Base-by-base conservation (phyloP, 495 filamentous ascomycete genomes). In the Achaetomiella virescens region DNA sequence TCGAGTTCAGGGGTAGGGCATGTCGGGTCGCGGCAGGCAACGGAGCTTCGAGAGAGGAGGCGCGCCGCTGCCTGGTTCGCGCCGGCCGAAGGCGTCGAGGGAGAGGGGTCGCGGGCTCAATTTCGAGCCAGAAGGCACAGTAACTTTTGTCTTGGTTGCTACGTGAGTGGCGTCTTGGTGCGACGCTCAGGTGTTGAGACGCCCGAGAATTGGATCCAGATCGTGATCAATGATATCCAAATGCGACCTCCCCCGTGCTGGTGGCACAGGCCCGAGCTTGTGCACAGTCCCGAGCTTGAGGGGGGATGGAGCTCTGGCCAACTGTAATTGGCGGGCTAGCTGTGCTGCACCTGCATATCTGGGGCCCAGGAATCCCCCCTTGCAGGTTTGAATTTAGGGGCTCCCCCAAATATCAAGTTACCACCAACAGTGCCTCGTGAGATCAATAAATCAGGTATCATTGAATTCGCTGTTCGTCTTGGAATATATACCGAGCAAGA, bases 1-100 rank as follows among this genome's bases (percentile, higher is more conserved):
- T n/a, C 25, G 22, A 33, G 37, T 55, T 55, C 53, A 42, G 27
- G 55, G 38, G 54, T 8, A 54, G 49, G 41, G 54, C 63, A 68
- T 65, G 55, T 65, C 62, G 64, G 58, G 59, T 35, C 27, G 52
- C 50, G 29, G 40, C 56, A 27, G 50, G 57, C 57, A 54, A 45
- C 57, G 31, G 41, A 35, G 27, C 36, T 12, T 47, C 10, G 17
- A 22, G 27, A 4, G 5, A 31, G 9, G 9, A 36, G 51, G 21
- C 33, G 42, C 35, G 52, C 52, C 52, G 52, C 52, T 54, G 52
- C 52, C 52, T 15, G 33, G 42, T 37, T 47, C 43, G 52, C 44
- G 43, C 44, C 52, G 52, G 31, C 15, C 33, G 33, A 41, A 33
- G 20, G 52, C 20, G 31, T 29, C 14, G 29, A 10, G 48, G 29